Evolutionary conservation across 768 basidiomycete species (phyloP).

Genomic region (Termitomyces sp.): DNA sequence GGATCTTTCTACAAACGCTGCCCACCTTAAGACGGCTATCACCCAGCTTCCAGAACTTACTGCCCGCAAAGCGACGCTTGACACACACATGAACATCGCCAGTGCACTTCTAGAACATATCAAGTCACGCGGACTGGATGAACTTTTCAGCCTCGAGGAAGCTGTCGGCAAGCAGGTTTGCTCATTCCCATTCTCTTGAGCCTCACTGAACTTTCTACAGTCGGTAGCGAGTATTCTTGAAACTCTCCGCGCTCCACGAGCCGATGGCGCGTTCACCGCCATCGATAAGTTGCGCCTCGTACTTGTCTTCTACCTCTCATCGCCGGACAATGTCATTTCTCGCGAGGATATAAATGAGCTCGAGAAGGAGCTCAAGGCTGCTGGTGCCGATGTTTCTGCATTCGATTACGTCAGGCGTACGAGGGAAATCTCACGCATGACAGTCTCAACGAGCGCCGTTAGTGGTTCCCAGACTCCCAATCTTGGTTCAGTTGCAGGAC

Average conservation of each 20-base stretch:
- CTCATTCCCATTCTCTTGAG: slow-evolving; percentile 4
- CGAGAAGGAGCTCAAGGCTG: slow-evolving; percentile 80
- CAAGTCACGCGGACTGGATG: slow-evolving; percentile 91
- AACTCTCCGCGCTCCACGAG: slow-evolving; percentile 71
- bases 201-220: slow-evolving; percentile 28
- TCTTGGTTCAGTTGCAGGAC: slow-evolving; percentile 53
- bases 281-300: slow-evolving; percentile 91
- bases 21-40: slow-evolving; percentile 94
- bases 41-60: slow-evolving; percentile 96
- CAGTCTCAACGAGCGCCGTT: slow-evolving; percentile 53
- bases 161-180: slow-evolving; percentile 78
- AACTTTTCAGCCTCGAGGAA: slow-evolving; percentile 97
- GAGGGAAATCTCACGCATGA: slow-evolving; percentile 92
- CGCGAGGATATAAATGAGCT: slow-evolving; percentile 89
- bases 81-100: slow-evolving; percentile 99
- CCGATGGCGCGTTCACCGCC: slow-evolving; percentile 62
- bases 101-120: slow-evolving; percentile 93
- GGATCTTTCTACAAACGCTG: slow-evolving; percentile 89
- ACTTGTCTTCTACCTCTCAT: slow-evolving; percentile 92
- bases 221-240: slow-evolving; percentile 80
- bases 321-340: slow-evolving; percentile 71
- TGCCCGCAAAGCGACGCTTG: slow-evolving; percentile 92
- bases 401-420: slow-evolving; percentile 93
- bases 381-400: slow-evolving; percentile 76
- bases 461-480: slow-evolving; percentile 67